A percentile compares a stretch with the other conserved stretches of the same genome.
phyloP scores from a whole-genome alignment of 352 stramenopile species.

The Globisporangium yorkense region DNA sequence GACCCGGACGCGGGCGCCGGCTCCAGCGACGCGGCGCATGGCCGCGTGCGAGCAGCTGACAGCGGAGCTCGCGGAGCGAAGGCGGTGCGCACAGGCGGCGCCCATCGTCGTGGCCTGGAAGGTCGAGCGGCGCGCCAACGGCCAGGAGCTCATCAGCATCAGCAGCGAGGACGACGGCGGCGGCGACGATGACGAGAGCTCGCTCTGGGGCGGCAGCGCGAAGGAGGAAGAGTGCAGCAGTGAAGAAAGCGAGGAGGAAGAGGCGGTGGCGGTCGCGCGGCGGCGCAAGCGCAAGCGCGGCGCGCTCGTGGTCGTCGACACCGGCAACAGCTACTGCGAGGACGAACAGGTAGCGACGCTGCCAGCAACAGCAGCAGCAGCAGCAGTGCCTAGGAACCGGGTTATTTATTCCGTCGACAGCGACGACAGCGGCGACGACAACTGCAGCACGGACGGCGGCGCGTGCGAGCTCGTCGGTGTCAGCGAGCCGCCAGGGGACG shows the following conservation, averaged over 20 bases:
- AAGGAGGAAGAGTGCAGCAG: conserved; percentile 11
- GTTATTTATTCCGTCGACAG: conserved; percentile 33
- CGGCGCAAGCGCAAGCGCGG: neutral
- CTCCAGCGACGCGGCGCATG: conserved; percentile 2
- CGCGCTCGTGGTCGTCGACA: conserved; percentile 1
- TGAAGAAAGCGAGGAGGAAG: conserved; percentile 1
- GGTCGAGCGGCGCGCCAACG: conserved; percentile 41
- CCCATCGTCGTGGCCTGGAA: conserved; percentile 74
- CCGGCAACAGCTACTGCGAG: neutral
- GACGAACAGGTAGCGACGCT: neutral
- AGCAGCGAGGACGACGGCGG: conserved; percentile 22
- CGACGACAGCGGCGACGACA: conserved; percentile 19
- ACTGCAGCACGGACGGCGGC: neutral
- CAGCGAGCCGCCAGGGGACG: neutral
- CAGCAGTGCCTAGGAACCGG: conserved; percentile 5
- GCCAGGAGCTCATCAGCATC: conserved; percentile 54
- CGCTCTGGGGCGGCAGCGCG: conserved; percentile 1
- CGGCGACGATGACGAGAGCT: neutral
- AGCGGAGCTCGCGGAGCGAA: conserved; percentile 43
- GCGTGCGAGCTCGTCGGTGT: conserved; percentile 5
- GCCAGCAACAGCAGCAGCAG: neutral
- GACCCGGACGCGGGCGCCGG: neutral
- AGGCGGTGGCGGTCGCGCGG: neutral
- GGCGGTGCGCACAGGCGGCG: conserved; percentile 73
- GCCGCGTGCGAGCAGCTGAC: conserved; percentile 17